These are phyloP conservation scores for Mentha longifolia DNA, from an alignment of 257 asterid species.

Conservation along the genomic window DNA sequence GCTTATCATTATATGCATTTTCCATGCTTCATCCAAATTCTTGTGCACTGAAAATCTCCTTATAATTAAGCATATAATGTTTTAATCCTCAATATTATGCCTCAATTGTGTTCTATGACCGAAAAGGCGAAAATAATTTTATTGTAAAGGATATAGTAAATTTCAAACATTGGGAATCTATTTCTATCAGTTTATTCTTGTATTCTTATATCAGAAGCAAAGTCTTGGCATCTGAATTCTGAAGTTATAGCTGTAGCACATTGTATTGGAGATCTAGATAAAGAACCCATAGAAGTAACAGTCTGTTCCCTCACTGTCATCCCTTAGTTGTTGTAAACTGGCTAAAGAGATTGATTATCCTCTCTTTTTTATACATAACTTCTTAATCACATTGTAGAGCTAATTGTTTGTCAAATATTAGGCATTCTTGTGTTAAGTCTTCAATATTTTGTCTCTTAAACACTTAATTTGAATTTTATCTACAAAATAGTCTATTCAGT, in stretches of 20 bases:
- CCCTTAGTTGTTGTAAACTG: conserved; percentile 9
- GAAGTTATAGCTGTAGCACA: conserved; percentile 18
- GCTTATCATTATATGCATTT: too few relatives aligned
- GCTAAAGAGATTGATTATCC: conserved; percentile 5
- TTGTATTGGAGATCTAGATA: conserved; percentile 18
- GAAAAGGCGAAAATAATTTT: not conserved
- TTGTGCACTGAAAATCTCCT: conserved; percentile 13
- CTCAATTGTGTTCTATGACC: not conserved
- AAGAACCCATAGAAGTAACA: conserved; percentile 3
- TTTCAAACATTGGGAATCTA: not conserved
- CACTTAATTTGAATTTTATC: conserved; percentile 7
- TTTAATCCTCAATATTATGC: conserved; percentile 6
- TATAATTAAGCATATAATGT: conserved; percentile 7
- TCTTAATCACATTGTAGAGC: conserved; percentile 20
- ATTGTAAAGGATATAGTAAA: not conserved
- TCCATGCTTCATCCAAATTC: conserved; percentile 18
- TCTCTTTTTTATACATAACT: conserved; percentile 4
- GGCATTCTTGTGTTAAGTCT: not conserved
- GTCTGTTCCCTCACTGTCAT: conserved; percentile 1
- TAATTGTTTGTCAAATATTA: conserved; percentile 14
- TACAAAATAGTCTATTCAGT: not conserved
- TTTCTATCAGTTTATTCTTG: conserved; percentile 3
- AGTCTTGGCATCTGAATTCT: conserved; percentile 4
- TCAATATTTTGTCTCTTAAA: conserved; percentile 13
- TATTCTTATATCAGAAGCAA: not conserved